Conservation (phyloP, 2,329 filamentous ascomycete species). For the Hypocrella siamensis region DNA sequence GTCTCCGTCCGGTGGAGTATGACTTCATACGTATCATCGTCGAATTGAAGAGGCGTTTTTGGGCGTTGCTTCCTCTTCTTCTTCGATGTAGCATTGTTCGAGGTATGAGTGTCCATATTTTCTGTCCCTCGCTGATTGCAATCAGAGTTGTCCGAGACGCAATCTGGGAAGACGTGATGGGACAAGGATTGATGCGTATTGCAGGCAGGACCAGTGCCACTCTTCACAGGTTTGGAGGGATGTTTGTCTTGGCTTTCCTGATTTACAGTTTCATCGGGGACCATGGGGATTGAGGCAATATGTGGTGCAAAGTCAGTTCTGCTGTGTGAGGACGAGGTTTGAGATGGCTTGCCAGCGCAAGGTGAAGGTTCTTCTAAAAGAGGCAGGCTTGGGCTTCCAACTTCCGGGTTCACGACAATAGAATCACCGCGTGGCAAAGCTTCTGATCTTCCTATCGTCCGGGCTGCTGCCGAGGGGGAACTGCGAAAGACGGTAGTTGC, state of each 20-base stretch:
- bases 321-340: too few relatives aligned
- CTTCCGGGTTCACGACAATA: not conserved
- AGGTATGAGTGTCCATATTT: not conserved
- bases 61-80: constrained; percentile 14
- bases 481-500: constrained; percentile 15
- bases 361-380: too few relatives aligned
- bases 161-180: not conserved
- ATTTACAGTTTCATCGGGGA: too few relatives aligned
- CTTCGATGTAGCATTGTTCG: not conserved
- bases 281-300: too few relatives aligned
- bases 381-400: not conserved
- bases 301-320: too few relatives aligned
- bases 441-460: not conserved
- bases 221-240: not conserved
- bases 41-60: constrained; percentile 16
- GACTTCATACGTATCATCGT: constrained; percentile 12
- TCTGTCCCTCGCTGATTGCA: not conserved
- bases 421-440: not conserved
- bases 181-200: not conserved
- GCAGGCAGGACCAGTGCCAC: not conserved
- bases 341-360: too few relatives aligned
- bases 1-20: constrained; percentile 1
- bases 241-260: not conserved
- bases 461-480: constrained; percentile 9
- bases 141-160: not conserved